These are phyloP conservation scores for Ophiocordyceps unilateralis DNA, from an alignment of 2,329 filamentous ascomycete species.

Conservation along the genomic window DNA sequence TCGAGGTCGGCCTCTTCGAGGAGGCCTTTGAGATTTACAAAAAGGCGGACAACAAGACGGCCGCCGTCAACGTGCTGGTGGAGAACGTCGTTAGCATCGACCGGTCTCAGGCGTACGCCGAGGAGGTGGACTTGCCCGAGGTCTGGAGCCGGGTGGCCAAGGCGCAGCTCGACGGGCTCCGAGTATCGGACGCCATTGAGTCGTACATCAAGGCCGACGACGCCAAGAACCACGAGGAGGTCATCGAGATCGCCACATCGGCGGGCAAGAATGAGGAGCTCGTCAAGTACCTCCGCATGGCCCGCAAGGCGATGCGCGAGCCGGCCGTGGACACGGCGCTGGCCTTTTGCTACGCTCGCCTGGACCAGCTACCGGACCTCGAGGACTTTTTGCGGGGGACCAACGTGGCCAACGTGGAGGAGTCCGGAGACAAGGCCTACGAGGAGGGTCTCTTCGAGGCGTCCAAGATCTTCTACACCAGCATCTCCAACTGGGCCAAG, in stretches of 20 bases:
- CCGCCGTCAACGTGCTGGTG: constrained; percentile 80
- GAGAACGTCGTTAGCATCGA: constrained; percentile 97
- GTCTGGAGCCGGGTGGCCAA: constrained; percentile 99
- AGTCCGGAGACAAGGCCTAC: constrained; percentile 96
- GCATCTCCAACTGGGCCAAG: constrained; percentile 99
- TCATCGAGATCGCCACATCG: constrained; percentile 88
- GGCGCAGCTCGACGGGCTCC: constrained; percentile 89
- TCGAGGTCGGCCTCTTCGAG: constrained; percentile 86
- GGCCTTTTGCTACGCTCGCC: constrained; percentile 82
- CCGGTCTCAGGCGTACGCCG: constrained; percentile 85
- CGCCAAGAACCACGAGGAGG: constrained; percentile 82
- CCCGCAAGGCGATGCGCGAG: constrained; percentile 89
- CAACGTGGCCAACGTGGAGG: constrained; percentile 91
- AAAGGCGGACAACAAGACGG: constrained; percentile 80
- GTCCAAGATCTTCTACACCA: constrained; percentile 96
- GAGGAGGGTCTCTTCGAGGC: constrained; percentile 88
- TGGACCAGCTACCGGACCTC: constrained; percentile 80
- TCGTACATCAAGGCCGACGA: constrained; percentile 95
- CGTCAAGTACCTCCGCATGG: constrained; percentile 92
- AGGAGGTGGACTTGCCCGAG: constrained; percentile 81
- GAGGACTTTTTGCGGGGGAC: constrained; percentile 89
- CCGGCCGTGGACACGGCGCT: constrained; percentile 84
- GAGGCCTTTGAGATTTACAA: constrained; percentile 98
- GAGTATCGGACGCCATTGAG: constrained; percentile 81
- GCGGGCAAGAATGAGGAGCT: constrained; percentile 97